A percentile compares a stretch with the other conserved stretches of the same genome.
phyloP scores from a whole-genome alignment of 2,329 filamentous ascomycete genomes.

The Exophiala spinifera region DNA sequence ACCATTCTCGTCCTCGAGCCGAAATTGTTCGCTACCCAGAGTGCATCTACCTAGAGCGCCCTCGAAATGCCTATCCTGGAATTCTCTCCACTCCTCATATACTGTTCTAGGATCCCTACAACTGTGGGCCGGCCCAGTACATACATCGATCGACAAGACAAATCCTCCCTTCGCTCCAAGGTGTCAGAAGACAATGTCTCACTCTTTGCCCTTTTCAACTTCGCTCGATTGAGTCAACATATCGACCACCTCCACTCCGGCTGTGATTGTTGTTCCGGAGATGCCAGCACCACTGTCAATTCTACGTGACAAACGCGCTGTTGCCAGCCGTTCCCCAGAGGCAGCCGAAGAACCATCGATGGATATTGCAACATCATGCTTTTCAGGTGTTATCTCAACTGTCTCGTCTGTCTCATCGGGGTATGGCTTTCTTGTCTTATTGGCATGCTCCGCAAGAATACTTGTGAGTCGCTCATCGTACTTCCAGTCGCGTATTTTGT shows the following conservation, averaged over 20 bases:
- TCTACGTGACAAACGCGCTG: neutral
- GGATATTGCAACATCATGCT: neutral
- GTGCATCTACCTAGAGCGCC: too few species aligned
- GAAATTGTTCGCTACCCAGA: too few species aligned
- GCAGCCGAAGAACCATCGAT: neutral
- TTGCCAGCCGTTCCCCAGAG: neutral
- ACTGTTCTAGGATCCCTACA: too few species aligned
- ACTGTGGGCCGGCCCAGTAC: too few species aligned
- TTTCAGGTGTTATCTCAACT: neutral
- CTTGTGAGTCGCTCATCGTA: neutral
- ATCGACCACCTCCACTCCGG: neutral
- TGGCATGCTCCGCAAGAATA: neutral
- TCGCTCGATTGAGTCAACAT: neutral
- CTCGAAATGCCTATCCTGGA: too few species aligned
- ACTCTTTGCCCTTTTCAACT: neutral
- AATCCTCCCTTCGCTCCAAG: too few species aligned
- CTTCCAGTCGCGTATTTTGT: neutral
- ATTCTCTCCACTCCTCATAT: too few species aligned
- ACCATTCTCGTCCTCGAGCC: too few species aligned
- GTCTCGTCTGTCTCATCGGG: constrained; percentile 1
- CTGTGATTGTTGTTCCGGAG: neutral
- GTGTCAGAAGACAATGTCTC: neutral
- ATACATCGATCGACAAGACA: too few species aligned
- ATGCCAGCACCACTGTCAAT: neutral
- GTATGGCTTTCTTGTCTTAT: neutral